Percentiles rank a stretch among this genome's conserved stretches.
Conservation (phyloP, 2,329 filamentous ascomycete genomes). For the Thyridium curvatum region DNA sequence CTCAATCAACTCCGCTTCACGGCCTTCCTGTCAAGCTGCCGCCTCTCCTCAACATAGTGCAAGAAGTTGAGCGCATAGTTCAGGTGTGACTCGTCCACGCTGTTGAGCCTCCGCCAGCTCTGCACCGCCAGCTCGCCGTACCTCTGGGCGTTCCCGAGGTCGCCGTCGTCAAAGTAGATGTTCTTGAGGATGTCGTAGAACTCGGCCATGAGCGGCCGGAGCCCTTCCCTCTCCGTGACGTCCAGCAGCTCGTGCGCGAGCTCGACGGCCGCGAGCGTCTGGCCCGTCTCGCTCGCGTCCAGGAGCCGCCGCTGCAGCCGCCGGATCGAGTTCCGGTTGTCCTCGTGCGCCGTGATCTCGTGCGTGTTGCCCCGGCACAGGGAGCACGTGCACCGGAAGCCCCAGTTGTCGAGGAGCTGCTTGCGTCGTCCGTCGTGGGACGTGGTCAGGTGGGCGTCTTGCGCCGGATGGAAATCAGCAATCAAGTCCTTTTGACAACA, state of each 20-base stretch:
- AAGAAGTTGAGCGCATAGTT: constrained; percentile 6
- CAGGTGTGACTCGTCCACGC: constrained; percentile 9
- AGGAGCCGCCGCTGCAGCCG: constrained; percentile 8
- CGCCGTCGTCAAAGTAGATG: constrained; percentile 7
- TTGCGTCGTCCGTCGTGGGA: constrained; percentile 7
- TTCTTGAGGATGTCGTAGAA: constrained; percentile 9
- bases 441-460: constrained; percentile 8
- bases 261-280: constrained; percentile 4
- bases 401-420: constrained; percentile 11
- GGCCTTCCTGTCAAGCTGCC: no score
- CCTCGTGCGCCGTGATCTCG: constrained; percentile 10
- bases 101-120: constrained; percentile 8
- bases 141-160: constrained; percentile 3
- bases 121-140: constrained; percentile 5
- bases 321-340: constrained; percentile 12
- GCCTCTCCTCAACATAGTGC: constrained; percentile 1
- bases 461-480: background rate
- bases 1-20: no score
- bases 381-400: constrained; percentile 17
- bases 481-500: background rate
- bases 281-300: constrained; percentile 14
- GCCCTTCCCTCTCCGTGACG: constrained; percentile 6
- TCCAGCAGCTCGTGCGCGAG: constrained; percentile 5
- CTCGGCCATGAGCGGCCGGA: constrained; percentile 7
- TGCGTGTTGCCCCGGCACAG: constrained; percentile 13